Conservation (phyloP, 306 rosid genomes). For the Dryas alaskensis region DNA sequence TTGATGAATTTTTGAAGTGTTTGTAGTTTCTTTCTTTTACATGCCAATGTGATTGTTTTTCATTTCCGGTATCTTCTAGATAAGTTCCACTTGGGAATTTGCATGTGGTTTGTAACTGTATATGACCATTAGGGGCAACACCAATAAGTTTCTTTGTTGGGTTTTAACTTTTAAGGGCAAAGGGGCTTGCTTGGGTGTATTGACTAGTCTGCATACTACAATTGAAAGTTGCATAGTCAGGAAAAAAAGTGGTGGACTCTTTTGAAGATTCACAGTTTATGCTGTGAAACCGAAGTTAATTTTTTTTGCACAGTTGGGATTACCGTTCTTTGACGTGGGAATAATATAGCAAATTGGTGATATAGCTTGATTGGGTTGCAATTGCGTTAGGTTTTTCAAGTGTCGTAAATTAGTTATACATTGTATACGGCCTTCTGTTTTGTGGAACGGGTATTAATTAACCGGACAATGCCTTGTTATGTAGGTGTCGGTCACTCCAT, state of each 20-base stretch:
- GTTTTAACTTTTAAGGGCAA: not conserved
- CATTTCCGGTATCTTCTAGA: not conserved
- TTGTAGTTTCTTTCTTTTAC: not conserved
- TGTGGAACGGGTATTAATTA: not conserved
- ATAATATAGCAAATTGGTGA: not conserved
- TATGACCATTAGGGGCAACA: not conserved
- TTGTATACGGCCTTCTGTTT: not conserved
- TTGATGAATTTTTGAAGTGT: not conserved
- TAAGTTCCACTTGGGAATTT: not conserved
- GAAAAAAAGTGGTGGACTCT: not conserved
- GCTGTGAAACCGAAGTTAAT: not conserved
- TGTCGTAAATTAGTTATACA: not conserved
- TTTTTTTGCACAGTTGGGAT: not conserved
- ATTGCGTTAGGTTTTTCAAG: not conserved
- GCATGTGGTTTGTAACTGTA: not conserved
- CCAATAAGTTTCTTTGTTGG: not conserved
- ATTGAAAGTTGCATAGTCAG: not conserved
- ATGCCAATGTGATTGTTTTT: not conserved
- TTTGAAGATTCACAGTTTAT: not conserved
- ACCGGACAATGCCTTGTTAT: conserved; percentile 2
- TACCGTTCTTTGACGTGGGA: not conserved
- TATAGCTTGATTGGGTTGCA: not conserved
- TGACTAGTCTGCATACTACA: not conserved
- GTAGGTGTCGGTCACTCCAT: conserved; percentile 11
- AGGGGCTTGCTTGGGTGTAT: not conserved